Evolutionary conservation across 2,329 filamentous ascomycete genomes (phyloP).

Genomic region (Arthrobotrys entomopaga): DNA sequence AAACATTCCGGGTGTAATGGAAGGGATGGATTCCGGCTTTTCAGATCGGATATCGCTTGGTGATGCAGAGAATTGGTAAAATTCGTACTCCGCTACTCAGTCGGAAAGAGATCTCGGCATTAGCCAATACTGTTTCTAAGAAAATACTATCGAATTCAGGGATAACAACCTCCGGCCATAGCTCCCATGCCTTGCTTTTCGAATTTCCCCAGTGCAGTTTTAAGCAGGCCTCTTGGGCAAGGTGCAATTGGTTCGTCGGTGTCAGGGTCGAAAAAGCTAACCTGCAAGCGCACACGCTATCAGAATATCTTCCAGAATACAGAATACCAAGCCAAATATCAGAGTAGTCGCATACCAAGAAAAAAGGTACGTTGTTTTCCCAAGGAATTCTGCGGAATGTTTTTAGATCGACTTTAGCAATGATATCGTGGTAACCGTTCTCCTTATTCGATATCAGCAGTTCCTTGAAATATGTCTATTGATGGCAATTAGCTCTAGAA

Average conservation of each 20-base stretch:
- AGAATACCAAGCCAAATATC: not conserved
- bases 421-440: constrained; percentile 87
- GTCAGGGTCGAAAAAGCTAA: constrained; percentile 85
- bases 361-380: constrained; percentile 67
- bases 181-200: constrained; percentile 77
- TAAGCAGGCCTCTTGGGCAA: constrained; percentile 81
- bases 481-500: not conserved
- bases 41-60: constrained; percentile 72
- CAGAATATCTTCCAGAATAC: not conserved
- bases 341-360: constrained; percentile 49
- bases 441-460: constrained; percentile 87
- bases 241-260: constrained; percentile 76
- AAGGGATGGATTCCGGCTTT: constrained; percentile 75
- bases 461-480: constrained; percentile 82
- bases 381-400: constrained; percentile 87
- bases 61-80: constrained; percentile 82
- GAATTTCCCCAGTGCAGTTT: constrained; percentile 74
- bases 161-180: constrained; percentile 82
- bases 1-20: constrained; percentile 93
- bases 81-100: constrained; percentile 86
- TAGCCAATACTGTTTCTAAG: constrained; percentile 10
- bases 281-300: constrained; percentile 57
- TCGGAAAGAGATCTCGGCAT: not conserved
- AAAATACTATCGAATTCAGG: not conserved
- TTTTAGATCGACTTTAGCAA: constrained; percentile 81